Conservation (phyloP, 208 protist genomes). For the Leishmania guyanensis region DNA sequence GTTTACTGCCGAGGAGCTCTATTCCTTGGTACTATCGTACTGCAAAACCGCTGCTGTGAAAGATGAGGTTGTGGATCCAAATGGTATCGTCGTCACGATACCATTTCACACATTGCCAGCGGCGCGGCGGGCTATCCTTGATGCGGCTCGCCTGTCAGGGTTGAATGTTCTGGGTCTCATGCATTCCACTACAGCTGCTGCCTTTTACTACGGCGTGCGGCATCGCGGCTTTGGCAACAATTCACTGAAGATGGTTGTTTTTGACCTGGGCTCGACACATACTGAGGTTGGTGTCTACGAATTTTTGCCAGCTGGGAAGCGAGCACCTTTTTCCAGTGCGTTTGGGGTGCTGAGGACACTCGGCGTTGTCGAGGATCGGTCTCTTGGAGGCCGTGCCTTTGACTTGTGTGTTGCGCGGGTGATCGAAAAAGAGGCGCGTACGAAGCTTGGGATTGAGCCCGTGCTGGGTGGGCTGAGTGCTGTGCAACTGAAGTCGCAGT, state of each 20-base stretch:
- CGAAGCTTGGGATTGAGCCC: slow-evolving; percentile 60
- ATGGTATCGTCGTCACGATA: slow-evolving; percentile 88
- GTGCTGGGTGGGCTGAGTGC: slow-evolving; percentile 48
- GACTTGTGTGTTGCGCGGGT: slow-evolving; percentile 89
- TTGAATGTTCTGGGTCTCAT: slow-evolving; percentile 90
- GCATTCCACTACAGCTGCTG: slow-evolving; percentile 90
- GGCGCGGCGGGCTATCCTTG: slow-evolving; percentile 87
- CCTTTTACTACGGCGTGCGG: slow-evolving; percentile 88
- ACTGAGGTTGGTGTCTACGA: slow-evolving; percentile 88
- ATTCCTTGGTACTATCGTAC: slow-evolving; percentile 87
- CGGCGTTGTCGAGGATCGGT: slow-evolving; percentile 70
- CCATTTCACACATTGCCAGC: slow-evolving; percentile 83
- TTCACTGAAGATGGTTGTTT: slow-evolving; percentile 76
- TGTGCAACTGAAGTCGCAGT: slow-evolving; percentile 80
- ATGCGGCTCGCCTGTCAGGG: slow-evolving; percentile 83
- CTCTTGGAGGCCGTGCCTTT: slow-evolving; percentile 88
- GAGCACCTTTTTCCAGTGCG: slow-evolving; percentile 33
- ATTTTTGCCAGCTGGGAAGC: slow-evolving; percentile 62
- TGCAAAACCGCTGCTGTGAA: slow-evolving; percentile 48
- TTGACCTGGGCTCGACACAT: slow-evolving; percentile 88
- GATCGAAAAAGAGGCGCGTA: slow-evolving; percentile 86
- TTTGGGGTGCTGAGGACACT: slow-evolving; percentile 82
- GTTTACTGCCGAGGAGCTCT: slow-evolving; percentile 88
- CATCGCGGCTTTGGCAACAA: slow-evolving; percentile 77
- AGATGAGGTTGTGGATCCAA: slow-evolving; percentile 54